Conservation (phyloP, 305 asterid genomes). For the Fraxinus velutina region DNA sequence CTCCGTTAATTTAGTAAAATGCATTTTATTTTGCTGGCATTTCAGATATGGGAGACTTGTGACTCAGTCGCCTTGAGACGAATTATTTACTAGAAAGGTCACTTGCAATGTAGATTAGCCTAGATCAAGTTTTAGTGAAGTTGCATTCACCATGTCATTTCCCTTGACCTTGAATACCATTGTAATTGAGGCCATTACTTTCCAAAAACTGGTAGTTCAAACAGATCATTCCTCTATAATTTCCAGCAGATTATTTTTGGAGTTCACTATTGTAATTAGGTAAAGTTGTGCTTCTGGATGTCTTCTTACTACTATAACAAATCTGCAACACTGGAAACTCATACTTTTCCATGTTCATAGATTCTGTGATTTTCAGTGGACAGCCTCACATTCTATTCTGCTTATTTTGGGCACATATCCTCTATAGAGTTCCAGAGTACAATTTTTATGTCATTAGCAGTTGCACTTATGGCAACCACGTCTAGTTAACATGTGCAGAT, state of each 20-base stretch:
- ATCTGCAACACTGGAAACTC: background rate
- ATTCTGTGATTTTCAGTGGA: background rate
- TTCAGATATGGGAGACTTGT: background rate
- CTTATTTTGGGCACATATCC: background rate
- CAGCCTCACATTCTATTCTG: background rate
- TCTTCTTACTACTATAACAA: background rate
- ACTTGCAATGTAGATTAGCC: background rate
- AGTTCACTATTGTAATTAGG: background rate
- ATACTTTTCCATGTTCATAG: background rate
- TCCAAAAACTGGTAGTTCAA: background rate
- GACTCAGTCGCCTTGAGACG: background rate
- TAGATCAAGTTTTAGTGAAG: background rate
- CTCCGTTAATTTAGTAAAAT: background rate
- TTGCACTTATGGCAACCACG: background rate
- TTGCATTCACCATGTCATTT: background rate
- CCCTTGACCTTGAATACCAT: slow-evolving; percentile 2
- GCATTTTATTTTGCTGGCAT: slow-evolving; percentile 1
- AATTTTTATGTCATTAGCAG: background rate
- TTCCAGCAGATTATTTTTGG: background rate
- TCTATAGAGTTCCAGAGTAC: background rate
- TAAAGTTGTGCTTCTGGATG: background rate
- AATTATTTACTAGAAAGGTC: background rate
- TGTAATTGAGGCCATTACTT: background rate
- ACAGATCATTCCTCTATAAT: background rate
- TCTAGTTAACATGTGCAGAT: background rate